Conservation (phyloP, 1,284 basidiomycete species). For the Mycena citricolor region DNA sequence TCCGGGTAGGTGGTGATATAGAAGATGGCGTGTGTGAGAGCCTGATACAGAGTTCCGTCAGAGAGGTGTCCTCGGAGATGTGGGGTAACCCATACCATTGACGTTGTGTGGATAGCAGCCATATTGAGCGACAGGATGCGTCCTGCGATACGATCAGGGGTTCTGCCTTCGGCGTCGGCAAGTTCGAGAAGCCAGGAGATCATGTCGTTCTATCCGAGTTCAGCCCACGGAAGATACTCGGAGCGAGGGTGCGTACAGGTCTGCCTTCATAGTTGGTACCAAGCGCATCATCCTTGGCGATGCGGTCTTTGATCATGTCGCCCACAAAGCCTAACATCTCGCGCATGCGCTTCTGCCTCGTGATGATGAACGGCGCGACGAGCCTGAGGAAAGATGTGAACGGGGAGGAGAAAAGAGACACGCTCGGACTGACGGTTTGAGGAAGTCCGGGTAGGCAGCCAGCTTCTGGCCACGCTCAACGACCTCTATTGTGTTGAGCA, state of each 20-base stretch:
- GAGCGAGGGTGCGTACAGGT: slow-evolving; percentile 29
- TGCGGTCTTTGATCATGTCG: slow-evolving; percentile 40
- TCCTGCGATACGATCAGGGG: slow-evolving; percentile 25
- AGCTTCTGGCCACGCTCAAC: slow-evolving; percentile 25
- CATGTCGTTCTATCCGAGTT: slow-evolving; percentile 35
- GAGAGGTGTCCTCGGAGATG: neutral
- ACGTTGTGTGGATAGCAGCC: slow-evolving; percentile 30
- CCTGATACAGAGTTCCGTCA: slow-evolving; percentile 26
- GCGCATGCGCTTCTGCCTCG: slow-evolving; percentile 6
- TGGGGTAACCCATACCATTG: slow-evolving; percentile 22
- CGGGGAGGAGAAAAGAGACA: neutral
- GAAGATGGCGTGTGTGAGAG: slow-evolving; percentile 38
- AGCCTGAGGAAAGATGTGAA: neutral
- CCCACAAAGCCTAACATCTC: slow-evolving; percentile 31
- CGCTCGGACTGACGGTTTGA: slow-evolving; percentile 35
- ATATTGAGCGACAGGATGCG: slow-evolving; percentile 28
- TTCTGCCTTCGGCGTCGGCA: slow-evolving; percentile 26
- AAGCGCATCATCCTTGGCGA: slow-evolving; percentile 34
- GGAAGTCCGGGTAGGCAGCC: slow-evolving; percentile 28
- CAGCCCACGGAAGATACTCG: neutral
- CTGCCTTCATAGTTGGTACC: slow-evolving; percentile 39
- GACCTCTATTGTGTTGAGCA: slow-evolving; percentile 31
- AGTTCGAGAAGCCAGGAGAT: slow-evolving; percentile 37
- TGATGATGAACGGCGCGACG: slow-evolving; percentile 1
- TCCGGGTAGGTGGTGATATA: slow-evolving; percentile 41